phyloP scores from a whole-genome alignment of 2,329 filamentous ascomycete species.

The Neofusicoccum sp. region DNA sequence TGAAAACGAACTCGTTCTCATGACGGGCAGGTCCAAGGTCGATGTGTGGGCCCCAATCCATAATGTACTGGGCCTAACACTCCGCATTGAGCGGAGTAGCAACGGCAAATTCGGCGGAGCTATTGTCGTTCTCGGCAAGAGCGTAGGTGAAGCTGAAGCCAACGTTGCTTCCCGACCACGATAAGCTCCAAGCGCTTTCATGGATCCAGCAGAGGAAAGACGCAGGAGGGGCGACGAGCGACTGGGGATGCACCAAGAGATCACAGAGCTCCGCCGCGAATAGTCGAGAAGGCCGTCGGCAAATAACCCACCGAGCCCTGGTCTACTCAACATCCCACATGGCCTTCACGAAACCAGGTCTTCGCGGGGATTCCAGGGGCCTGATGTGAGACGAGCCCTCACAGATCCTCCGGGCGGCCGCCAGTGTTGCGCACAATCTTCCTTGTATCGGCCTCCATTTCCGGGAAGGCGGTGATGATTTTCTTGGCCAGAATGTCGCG shows the following conservation, averaged over 20 bases:
- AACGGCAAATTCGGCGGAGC: too few species aligned
- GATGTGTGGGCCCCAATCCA: too few species aligned
- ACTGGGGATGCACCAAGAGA: not conserved
- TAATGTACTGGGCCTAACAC: too few species aligned
- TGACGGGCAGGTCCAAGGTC: too few species aligned
- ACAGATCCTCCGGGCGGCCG: constrained; percentile 28
- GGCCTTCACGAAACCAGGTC: not conserved
- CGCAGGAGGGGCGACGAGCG: constrained; percentile 38
- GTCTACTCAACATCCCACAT: not conserved
- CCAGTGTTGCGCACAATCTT: constrained; percentile 52
- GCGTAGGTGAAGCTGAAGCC: not conserved
- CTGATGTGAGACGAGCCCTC: not conserved
- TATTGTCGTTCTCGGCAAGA: too few species aligned
- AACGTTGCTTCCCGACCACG: not conserved
- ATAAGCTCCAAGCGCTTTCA: too few species aligned
- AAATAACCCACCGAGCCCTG: not conserved
- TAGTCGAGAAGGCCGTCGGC: not conserved
- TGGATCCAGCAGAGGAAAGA: constrained; percentile 64
- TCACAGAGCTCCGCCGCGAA: not conserved
- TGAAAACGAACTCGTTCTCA: too few species aligned
- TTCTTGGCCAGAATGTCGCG: constrained; percentile 61
- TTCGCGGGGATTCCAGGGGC: not conserved
- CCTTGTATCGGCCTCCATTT: constrained; percentile 57
- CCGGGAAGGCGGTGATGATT: constrained; percentile 61
- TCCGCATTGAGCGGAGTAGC: too few species aligned